These are phyloP conservation scores for Incumbomyces lentus DNA, from an alignment of 2,329 filamentous ascomycete species.

Conservation along the genomic window DNA sequence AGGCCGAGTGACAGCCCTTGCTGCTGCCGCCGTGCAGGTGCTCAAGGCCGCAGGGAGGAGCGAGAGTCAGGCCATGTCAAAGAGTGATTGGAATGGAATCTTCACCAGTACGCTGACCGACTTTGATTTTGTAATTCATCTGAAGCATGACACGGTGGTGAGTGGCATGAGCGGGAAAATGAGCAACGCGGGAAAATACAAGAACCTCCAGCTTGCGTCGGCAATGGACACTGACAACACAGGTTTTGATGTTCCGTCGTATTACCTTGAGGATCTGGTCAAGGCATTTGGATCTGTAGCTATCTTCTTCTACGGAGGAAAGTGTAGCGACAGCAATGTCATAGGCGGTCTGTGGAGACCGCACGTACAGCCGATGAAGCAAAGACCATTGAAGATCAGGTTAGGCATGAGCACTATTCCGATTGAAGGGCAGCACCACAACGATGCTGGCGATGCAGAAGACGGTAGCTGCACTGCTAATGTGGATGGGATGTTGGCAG, in stretches of 20 bases:
- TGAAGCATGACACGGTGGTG: conserved; percentile 41
- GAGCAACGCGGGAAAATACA: conserved; percentile 43
- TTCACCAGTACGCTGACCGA: conserved; percentile 66
- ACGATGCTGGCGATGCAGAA: conserved; percentile 7
- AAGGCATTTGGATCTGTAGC: conserved; percentile 57
- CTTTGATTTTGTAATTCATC: conserved; percentile 75
- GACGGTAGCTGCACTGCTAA: conserved; percentile 51
- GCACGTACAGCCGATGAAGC: conserved; percentile 28
- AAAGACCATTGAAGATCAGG: conserved; percentile 53
- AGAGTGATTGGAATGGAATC: conserved; percentile 35
- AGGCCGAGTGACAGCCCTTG: conserved; percentile 69
- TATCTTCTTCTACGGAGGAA: conserved; percentile 66
- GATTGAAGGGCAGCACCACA: conserved; percentile 16
- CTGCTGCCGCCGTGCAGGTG: conserved; percentile 61
- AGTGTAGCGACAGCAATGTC: conserved; percentile 38
- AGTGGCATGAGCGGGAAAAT: conserved; percentile 8
- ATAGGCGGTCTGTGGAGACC: conserved; percentile 60
- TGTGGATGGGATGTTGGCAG: conserved; percentile 54
- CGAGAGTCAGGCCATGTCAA: conserved; percentile 40
- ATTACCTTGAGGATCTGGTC: conserved; percentile 59
- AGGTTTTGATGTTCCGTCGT: conserved; percentile 49
- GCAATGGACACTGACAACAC: conserved; percentile 35
- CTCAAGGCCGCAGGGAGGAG: conserved; percentile 40
- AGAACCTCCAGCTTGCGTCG: conserved; percentile 58
- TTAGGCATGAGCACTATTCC: conserved; percentile 58